phyloP scores from a whole-genome alignment of 1,139 yeast genomes.

The Saccharomycopsis hybrid region DNA sequence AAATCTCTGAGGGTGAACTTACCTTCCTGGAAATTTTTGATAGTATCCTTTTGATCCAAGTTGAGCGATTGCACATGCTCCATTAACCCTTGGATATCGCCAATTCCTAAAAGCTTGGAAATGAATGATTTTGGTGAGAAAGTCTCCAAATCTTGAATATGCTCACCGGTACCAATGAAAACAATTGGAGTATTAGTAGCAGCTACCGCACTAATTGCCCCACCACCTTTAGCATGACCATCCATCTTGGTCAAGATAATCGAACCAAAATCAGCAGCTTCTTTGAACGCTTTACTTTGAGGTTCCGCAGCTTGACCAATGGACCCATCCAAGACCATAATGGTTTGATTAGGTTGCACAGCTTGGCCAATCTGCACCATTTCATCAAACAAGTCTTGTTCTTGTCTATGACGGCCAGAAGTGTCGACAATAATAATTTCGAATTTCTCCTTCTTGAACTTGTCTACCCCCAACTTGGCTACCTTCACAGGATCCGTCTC shows the following conservation, averaged over 20 bases:
- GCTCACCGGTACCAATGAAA: constrained; percentile 98
- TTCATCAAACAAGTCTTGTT: constrained; percentile 82
- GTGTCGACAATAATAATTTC: constrained; percentile 96
- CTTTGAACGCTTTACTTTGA: constrained; percentile 92
- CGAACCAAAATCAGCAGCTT: constrained; percentile 88
- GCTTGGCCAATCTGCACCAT: constrained; percentile 90
- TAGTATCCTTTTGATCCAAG: constrained; percentile 85
- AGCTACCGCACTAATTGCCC: constrained; percentile 98
- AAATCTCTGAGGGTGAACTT: constrained; percentile 87
- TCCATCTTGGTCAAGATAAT: constrained; percentile 95
- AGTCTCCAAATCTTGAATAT: constrained; percentile 85
- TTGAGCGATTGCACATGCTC: constrained; percentile 89
- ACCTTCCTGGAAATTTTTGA: constrained; percentile 92
- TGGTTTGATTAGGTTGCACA: constrained; percentile 86
- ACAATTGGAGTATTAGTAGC: constrained; percentile 95
- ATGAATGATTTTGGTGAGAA: constrained; percentile 87
- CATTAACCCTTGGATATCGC: constrained; percentile 89
- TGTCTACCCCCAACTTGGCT: constrained; percentile 84
- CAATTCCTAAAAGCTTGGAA: constrained; percentile 87
- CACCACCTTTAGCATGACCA: constrained; percentile 99
- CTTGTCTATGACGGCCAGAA: constrained; percentile 97
- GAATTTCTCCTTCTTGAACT: constrained; percentile 85
- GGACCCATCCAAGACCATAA: constrained; percentile 96
- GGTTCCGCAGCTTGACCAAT: constrained; percentile 98
- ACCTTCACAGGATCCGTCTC: constrained; percentile 95